Percentiles rank a stretch among this genome's conserved stretches.
phyloP scores from a whole-genome alignment of 192 early-diverging fungal genomes.

The Gryganskiella cystojenkinii region DNA sequence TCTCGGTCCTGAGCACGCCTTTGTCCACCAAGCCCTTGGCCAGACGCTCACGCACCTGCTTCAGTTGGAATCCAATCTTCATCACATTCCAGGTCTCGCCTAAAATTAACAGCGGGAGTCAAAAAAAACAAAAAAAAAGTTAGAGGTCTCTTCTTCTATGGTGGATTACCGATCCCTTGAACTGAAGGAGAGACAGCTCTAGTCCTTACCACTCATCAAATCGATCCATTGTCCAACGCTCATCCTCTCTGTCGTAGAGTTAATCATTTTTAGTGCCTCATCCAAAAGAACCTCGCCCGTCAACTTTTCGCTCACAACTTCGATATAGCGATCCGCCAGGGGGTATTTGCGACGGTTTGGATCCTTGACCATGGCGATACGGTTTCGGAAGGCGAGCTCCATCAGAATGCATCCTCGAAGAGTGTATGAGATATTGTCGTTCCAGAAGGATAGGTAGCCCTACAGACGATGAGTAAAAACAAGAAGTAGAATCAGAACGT shows the following conservation, averaged over 20 bases:
- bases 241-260: slow-evolving; percentile 79
- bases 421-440: slow-evolving; percentile 98
- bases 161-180: not conserved
- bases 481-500: too few relatives aligned
- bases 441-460: slow-evolving; percentile 99
- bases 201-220: slow-evolving; percentile 87
- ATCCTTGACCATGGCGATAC: slow-evolving; percentile 91
- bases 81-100: slow-evolving; percentile 99
- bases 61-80: slow-evolving; percentile 97
- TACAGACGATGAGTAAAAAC: slow-evolving; percentile 28
- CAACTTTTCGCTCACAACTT: slow-evolving; percentile 82
- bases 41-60: slow-evolving; percentile 96
- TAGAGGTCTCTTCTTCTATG: not conserved
- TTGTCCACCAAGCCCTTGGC: slow-evolving; percentile 99
- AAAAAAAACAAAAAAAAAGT: not conserved
- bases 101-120: too few relatives aligned
- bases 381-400: slow-evolving; percentile 92
- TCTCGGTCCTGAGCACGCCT: slow-evolving; percentile 95
- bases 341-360: slow-evolving; percentile 77
- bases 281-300: slow-evolving; percentile 97
- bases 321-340: slow-evolving; percentile 85
- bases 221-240: slow-evolving; percentile 96
- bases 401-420: slow-evolving; percentile 95
- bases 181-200: not conserved
- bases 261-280: slow-evolving; percentile 92